Base-by-base conservation (phyloP, 768 basidiomycete species). In the Clathrus columnatus region DNA sequence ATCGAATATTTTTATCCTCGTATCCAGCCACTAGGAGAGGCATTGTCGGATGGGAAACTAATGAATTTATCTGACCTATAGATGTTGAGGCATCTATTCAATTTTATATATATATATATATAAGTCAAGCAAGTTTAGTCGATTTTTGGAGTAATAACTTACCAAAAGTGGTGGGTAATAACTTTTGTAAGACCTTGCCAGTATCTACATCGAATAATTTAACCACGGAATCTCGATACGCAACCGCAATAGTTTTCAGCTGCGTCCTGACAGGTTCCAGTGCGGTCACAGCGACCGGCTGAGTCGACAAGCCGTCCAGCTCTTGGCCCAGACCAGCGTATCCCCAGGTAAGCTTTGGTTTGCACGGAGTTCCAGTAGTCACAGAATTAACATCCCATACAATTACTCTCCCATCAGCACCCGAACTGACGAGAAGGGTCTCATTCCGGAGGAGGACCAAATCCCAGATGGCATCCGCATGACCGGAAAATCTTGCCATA, bases 401-500 rank as follows among this genome's bases (percentile, higher is more conserved):
- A 69, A 96, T 96, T 61, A 97, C 86, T 0, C 80, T 72, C 18
- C 94, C 94, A 66, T 98, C 95, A 4, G 93, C 88, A 46, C 89
- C 86, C 66, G 89, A 91, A 61, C 87, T 90, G 54, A 95, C 88
- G 42, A 98, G 76, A 7, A 86, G 84, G 56, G 80, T 82, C 67
- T 91, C 87, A 59, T 89, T 86, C 53, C 88, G 78, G 24, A 91
- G 80, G 20, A 95, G 79, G 8, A 88, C 85, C 50, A 98, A 73
- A 65, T 93, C 96, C 96, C 96, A 99, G 23, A 97, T 87, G 5
- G 91, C 91, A 66, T 99, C 94, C 4, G 91, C 91, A 67, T 96
- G 91, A 3, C 94, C 92, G 27, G 94, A 83, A 26, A 98, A 77
- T 60, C 87, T 84, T 29, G 86, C 86, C 32, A 87, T 78, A 4